phyloP scores from a whole-genome alignment of 495 filamentous ascomycete genomes.

The Jackrogersella multiformis region DNA sequence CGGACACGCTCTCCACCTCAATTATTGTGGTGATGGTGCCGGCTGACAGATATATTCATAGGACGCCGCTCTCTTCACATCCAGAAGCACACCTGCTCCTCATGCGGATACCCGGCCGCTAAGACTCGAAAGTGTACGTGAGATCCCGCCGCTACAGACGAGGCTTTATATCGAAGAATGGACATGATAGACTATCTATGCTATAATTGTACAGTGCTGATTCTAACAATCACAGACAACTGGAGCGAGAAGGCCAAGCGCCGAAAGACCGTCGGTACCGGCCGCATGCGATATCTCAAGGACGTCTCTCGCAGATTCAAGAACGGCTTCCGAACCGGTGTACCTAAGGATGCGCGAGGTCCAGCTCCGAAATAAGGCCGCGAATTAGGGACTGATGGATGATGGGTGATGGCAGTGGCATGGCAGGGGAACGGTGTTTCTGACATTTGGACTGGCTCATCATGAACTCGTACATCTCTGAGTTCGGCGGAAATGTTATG shows the following conservation, averaged over 20 bases:
- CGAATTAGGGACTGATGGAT: constrained; percentile 38
- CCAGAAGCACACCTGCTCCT: constrained; percentile 98
- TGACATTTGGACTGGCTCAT: constrained; percentile 50
- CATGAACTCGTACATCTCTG: constrained; percentile 37
- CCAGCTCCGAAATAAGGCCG: constrained; percentile 51
- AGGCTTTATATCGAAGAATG: constrained; percentile 9
- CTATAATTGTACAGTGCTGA: constrained; percentile 23
- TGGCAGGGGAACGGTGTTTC: constrained; percentile 49
- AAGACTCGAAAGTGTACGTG: constrained; percentile 98
- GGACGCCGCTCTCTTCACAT: constrained; percentile 97
- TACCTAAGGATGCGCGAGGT: constrained; percentile 84
- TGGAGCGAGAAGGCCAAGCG: constrained; percentile 99
- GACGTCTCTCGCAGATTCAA: constrained; percentile 87
- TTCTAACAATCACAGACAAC: constrained; percentile 72
- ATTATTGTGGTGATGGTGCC: constrained; percentile 17
- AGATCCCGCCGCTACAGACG: constrained; percentile 4
- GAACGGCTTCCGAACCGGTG: constrained; percentile 94
- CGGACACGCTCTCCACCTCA: not conserved
- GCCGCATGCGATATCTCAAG: constrained; percentile 92
- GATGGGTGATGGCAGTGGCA: constrained; percentile 45
- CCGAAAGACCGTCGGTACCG: constrained; percentile 98
- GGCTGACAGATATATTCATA: constrained; percentile 50
- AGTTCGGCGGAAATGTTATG: constrained; percentile 41
- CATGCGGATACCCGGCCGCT: constrained; percentile 96
- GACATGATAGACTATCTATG: constrained; percentile 29